Base-by-base conservation (phyloP, 2,329 filamentous ascomycete genomes). In the Cryoendolithus antarcticus region DNA sequence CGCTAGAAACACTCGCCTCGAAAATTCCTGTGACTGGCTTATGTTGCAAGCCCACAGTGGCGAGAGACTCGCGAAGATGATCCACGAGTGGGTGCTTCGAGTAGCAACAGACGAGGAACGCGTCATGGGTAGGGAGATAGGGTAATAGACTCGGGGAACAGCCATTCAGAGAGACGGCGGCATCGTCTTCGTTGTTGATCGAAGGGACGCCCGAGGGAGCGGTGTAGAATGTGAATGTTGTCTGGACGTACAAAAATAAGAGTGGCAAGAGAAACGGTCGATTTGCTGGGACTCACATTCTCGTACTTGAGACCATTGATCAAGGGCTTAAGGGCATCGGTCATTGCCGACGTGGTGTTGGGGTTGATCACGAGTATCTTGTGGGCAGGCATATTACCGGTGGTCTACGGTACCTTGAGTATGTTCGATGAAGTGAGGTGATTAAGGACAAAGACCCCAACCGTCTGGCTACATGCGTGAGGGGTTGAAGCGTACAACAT, bases 61-160 rank as follows among this genome's bases (percentile, higher is more conserved):
- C 33, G 9, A 52, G 30, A 6, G 44, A 40, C n/a, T 38, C 34
- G 8, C 58, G 60, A 38, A 58, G 51, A 1, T 55, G 46, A 9
- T 65, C 59, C 0, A 93, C 83, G 0, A 95, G 71, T 0, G 82
- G 77, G 54, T 95, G 86, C 1, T 82, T 76, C 43, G 83, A 91
- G 64, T 85, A 96, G 63, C 89, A 95, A 12, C 86, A 86, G 2
- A 95, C 72, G 1, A 95, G 70, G 45, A 93, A 79, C n/a, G 72
- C 86, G 54, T 91, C 78, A 58, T 84, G 19, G 19, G 19, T 21
- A 21, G 19, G 19, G 19, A 21, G 19, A 21, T 21, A 21, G 19
- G 19, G 56, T 19, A 63, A 56, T 4, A 83, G 56, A 43, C 75
- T 66, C 1, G 67, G 62, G 10, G 80, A 63, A 37, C 84, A 82